Evolutionary conservation across 345 rosid genomes (phyloP), one percentile per base, ranked within the genome.

Genomic region (Raphanus raphanistrum): DNA sequence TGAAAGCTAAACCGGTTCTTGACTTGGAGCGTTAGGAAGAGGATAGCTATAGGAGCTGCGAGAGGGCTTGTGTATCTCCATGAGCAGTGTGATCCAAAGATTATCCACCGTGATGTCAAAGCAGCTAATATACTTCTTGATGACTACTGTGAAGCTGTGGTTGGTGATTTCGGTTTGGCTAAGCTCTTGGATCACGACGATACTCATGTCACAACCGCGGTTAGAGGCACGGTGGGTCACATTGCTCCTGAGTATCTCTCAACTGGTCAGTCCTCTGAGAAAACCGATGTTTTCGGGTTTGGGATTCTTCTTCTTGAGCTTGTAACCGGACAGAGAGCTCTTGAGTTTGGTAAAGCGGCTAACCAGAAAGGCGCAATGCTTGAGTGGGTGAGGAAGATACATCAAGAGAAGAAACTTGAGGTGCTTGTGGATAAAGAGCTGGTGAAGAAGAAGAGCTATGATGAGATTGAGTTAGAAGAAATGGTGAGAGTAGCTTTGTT

Each of bases 401-500:
- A 94, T 73, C 92, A 81, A 66, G 99, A 94, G 85, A 92, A 92
- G 88, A 90, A 92, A 65, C 91, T 94, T 21, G 98, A 94, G 66
- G 59, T 84, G 50, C 91, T 94, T 0, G 96, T 92, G 12, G 99
- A 92, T 86, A 94, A 94, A 81, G 94, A 94, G 81, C 82, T 94
- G 66, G 21, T 61, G 59, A 79, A 67, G 74, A 86, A 87, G 73
- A 88, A 69, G 76, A 87, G 84, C 83, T 92, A 90, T 55, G 99
- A 94, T 43, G 87, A 88, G 78, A 88, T 94, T 8, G 99, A 94
- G 84, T 91, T 94, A 1, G 99, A 94, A 16, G 99, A 94, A 75
- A 92, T 94, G 81, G 98, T 90, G 50, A 90, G 90, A 82, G 99
- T 94, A 9, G 98, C 98, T 45, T 85, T 94, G 36, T 77, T 94